phyloP scores from a whole-genome alignment of 306 rosid genomes.

The Cicer pinnatifidum region DNA sequence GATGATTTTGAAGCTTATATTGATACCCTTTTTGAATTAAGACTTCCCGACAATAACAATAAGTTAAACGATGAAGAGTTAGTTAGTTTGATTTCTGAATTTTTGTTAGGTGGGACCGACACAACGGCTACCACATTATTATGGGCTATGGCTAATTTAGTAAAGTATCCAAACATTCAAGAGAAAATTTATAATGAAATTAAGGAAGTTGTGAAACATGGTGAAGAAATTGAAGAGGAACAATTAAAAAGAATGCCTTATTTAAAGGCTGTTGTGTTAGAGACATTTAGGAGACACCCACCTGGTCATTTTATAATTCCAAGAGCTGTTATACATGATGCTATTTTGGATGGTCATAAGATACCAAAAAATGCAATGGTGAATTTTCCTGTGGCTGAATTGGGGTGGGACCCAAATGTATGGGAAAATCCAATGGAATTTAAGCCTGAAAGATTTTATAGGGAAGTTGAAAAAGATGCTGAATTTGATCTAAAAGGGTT shows the following conservation, averaged over 20 bases:
- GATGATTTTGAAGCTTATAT: constrained; percentile 46
- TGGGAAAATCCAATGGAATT: constrained; percentile 73
- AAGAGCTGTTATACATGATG: constrained; percentile 55
- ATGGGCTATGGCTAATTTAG: constrained; percentile 64
- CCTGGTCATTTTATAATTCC: constrained; percentile 62
- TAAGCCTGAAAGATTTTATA: constrained; percentile 61
- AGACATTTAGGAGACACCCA: constrained; percentile 59
- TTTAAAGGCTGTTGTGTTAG: constrained; percentile 57
- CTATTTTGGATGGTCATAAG: constrained; percentile 45
- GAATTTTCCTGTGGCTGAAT: constrained; percentile 61
- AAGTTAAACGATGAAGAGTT: constrained; percentile 49
- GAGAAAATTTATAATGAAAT: constrained; percentile 53
- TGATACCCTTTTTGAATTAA: constrained; percentile 56
- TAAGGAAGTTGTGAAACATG: constrained; percentile 36
- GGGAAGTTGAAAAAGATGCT: background rate
- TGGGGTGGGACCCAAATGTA: constrained; percentile 61
- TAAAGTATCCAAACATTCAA: constrained; percentile 55
- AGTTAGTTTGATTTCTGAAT: constrained; percentile 58
- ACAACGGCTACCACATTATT: constrained; percentile 53
- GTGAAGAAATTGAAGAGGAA: constrained; percentile 55
- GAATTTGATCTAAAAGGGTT: constrained; percentile 58
- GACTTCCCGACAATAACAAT: constrained; percentile 42
- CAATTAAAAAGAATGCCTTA: constrained; percentile 59
- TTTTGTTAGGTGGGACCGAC: constrained; percentile 60
- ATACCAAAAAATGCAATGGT: constrained; percentile 60